Base-by-base conservation (phyloP, 2,329 filamentous ascomycete genomes). In the Penicillium decumbens region DNA sequence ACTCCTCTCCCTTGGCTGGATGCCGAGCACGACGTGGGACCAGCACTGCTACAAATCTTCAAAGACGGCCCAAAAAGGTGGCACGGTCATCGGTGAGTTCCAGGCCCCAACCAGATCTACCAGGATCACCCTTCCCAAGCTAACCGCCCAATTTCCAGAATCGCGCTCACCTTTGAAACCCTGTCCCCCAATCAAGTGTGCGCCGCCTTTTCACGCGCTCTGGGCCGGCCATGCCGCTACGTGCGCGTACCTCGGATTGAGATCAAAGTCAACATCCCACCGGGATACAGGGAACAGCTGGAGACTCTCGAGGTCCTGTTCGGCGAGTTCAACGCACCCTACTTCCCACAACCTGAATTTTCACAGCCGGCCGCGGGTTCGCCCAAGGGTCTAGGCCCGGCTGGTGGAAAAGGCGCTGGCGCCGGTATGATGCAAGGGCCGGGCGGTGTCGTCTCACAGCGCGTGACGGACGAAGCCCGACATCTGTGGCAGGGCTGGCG, bases 21-120 rank as follows among this genome's bases (percentile, higher is more conserved):
- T 65, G 90, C 91, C 4, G 93, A 97, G 71, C 92, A 97, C 65
- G 93, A 98, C 62, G 86, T 96, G 38, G 93, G 93, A 3, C 90
- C 93, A 1, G 89, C 92, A 2, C 82, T 97, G 41, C 76, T 95
- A 48, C 92, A 97, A 67, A 85, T 97, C 48, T 92, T 97, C 78
- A 97, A 96, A 71, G 91, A 97, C 67, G 92, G 92, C 1, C 80
- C 88, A 4, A 77, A 80, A 57, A 90, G 89, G 69, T 97, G 92
- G 91, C 84, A 85, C 62, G 82, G 83, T 41, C 81, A 84, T 66
- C 77, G 82, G 82, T 85, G 74, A 69, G 78, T 67, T 54, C 24
- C 18, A n/a, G n/a, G n/a, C n/a, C n/a, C n/a, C n/a, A n/a, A n/a
- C n/a, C 23, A 29, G 6, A 30, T 18, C 15, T 35, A 20, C 15